Conservation (phyloP, 306 rosid species). For the Heteromeles arbutifolia region DNA sequence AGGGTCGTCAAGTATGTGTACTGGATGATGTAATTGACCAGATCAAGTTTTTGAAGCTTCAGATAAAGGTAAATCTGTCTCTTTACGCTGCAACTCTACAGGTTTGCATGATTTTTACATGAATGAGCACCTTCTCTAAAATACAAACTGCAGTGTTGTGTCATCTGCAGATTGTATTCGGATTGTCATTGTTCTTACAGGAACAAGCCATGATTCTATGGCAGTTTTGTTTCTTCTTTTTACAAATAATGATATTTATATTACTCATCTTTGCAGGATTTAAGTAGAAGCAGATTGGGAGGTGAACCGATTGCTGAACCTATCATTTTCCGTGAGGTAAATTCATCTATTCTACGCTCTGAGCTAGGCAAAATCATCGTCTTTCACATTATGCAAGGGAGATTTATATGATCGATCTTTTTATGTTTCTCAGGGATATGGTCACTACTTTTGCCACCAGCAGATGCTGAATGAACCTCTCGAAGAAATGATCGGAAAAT, state of each 20-base stretch:
- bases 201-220: not conserved
- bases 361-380: not conserved
- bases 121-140: not conserved
- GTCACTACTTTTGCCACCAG: constrained; percentile 58
- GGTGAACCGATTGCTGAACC: constrained; percentile 51
- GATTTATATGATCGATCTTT: not conserved
- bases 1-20: constrained; percentile 64
- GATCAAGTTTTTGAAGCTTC: constrained; percentile 73
- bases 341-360: not conserved
- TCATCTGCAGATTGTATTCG: not conserved
- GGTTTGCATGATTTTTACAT: not conserved
- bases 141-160: not conserved
- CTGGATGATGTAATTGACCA: constrained; percentile 79
- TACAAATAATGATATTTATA: not conserved
- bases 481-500: constrained; percentile 83
- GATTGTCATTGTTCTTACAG: not conserved
- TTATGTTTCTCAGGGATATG: constrained; percentile 57
- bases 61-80: constrained; percentile 51
- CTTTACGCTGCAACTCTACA: not conserved
- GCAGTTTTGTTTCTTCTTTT: not conserved
- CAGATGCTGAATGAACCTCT: constrained; percentile 67
- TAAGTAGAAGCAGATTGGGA: constrained; percentile 55
- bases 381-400: not conserved
- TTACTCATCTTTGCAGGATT: constrained; percentile 46
- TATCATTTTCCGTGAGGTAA: constrained; percentile 74